Evolutionary conservation across 805 yeast species (phyloP).

Genomic region (Candida cerambycidarum): DNA sequence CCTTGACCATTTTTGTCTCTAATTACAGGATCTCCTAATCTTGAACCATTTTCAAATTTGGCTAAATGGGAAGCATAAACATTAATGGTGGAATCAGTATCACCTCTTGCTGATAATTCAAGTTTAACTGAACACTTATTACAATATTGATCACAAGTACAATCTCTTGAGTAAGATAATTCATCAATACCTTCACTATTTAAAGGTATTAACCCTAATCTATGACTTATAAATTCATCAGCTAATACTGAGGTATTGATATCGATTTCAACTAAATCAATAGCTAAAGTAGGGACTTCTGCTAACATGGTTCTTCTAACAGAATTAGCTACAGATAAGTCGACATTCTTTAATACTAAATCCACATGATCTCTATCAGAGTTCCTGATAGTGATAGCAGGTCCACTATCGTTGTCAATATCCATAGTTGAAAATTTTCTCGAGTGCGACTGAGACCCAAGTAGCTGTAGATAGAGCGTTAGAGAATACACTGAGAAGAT

Average conservation of each 20-base stretch:
- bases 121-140: conserved; percentile 90
- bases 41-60: conserved; percentile 44
- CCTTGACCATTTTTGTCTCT: conserved; percentile 78
- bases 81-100: conserved; percentile 81
- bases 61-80: conserved; percentile 80
- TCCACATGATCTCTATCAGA: conserved; percentile 87
- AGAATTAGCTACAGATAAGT: conserved; percentile 88
- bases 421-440: conserved; percentile 21
- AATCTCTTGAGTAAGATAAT: conserved; percentile 86
- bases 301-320: conserved; percentile 88
- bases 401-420: conserved; percentile 46
- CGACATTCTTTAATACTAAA: conserved; percentile 83
- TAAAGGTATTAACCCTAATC: conserved; percentile 90
- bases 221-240: conserved; percentile 93
- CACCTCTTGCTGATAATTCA: conserved; percentile 84
- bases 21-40: conserved; percentile 82
- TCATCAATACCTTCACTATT: conserved; percentile 81
- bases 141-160: conserved; percentile 98
- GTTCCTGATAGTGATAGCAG: conserved; percentile 85
- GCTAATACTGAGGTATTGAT: conserved; percentile 92
- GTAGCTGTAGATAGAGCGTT: too few relatives aligned
- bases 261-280: conserved; percentile 93
- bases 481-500: too few relatives aligned
- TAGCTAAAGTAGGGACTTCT: conserved; percentile 95
- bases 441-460: not conserved